Base-by-base conservation (phyloP, 2,329 filamentous ascomycete genomes). In the Aspergillus piperis region DNA sequence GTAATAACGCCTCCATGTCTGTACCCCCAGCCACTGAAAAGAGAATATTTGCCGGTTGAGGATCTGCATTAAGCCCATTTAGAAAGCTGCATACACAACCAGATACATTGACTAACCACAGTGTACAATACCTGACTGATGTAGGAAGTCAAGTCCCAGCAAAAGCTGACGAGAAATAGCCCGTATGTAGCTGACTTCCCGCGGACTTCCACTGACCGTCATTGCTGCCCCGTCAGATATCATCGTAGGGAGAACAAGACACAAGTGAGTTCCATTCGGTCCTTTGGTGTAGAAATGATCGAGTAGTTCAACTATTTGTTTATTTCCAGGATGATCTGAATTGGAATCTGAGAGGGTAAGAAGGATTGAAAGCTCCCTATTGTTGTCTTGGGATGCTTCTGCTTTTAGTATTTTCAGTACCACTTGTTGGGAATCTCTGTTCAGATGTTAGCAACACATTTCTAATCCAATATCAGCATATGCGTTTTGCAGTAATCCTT, bases 391-490 rank as follows among this genome's bases (percentile, higher is more conserved):
- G 19, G 66, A 71, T 19, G 48, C 51, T 52, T 67, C 57, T 23
- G 69, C 66, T 59, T 70, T 72, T 8, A 71, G 63, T 47, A 71
- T 66, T 44, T 70, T 71, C 49, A 71, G 59, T 8, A 63, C 63
- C 8, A 70, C 67, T 3, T 68, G 39, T 50, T 17, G 61, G 36
- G 66, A 41, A 36, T 62, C 36, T 36, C 66, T 70, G 25, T 48
- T 49, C 54, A 57, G 51, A 23, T 50, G 19, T 53, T 59, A 61
- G 6, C 25, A 25, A 25, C 19, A 10, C 2, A 1, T 13, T 7
- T 41, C 23, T 61, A 27, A 41, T 30, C 7, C 1, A 41, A 3
- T 17, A 30, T 41, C 38, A 25, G 23, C 1, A 25, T 25, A 25
- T 15, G 38, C 3, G 6, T 2, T n/a, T 41, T 17, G 6, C 13